Base-by-base conservation (phyloP, 202 grass and related monocot genomes). In the Hordeum pubiflorum region DNA sequence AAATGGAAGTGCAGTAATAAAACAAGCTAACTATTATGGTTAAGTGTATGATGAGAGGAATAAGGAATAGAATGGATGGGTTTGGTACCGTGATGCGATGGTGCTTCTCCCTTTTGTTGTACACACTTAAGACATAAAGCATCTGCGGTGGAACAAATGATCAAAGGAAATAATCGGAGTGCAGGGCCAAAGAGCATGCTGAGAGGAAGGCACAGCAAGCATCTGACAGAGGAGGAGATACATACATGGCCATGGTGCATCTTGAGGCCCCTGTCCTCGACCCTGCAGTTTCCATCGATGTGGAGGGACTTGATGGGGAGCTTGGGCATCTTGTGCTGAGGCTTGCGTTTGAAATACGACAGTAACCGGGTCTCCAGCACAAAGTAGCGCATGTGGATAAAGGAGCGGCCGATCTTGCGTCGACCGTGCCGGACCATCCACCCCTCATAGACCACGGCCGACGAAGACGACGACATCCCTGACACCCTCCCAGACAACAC, bases 71-170 rank as follows among this genome's bases (percentile, higher is more conserved):
- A 48, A 55, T 0, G 38, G 18, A 79, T 24, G 50, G 15, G 5
- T 74, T 31, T 7, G 63, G 64, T 76, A 97, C 95, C 83, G 76
- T 84, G 44, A 97, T 91, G 43, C 88, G 86, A 43, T 98, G 90
- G 74, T 91, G 57, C 90, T 98, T 98, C 86, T 94, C 94, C 78
- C 93, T 89, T 83, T 92, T 98, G 90, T 94, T 94, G 90, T 98
- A 94, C 80, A 98, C 82, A 46, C 92, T 93, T 40, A 98, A 79
- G n/a, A 93, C 92, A 10, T 98, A 98, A 55, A 98, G 89, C 90
- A 85, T 98, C 95, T 94, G 69, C 21, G 6, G 63, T 65, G 82
- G 13, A 18, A 17, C 29, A 68, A 71, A n/a, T 44, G 56, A 55
- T 54, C 24, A 77, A 58, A 78, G 18, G 43, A 58, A 58, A 87